Evolutionary conservation across 2,329 filamentous ascomycete species (phyloP).

Genomic region (Sporothrix curviconia): DNA sequence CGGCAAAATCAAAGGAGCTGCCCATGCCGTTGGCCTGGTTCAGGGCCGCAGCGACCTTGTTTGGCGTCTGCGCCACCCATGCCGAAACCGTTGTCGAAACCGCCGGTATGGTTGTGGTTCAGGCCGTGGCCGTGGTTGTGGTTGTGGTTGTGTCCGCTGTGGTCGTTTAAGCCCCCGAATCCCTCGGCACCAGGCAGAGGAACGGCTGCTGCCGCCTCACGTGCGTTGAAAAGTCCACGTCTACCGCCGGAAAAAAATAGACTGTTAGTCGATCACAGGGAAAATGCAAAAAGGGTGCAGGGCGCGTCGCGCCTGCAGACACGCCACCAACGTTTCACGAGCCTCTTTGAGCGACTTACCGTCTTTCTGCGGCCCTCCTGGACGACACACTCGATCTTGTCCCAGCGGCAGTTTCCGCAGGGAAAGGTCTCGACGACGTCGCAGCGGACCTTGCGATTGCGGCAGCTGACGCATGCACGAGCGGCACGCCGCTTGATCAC

Average conservation of each 20-base stretch:
- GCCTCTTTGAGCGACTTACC: too few species aligned
- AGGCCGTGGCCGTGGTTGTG: constrained; percentile 8
- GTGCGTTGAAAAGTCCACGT: constrained; percentile 18
- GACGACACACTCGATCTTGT: constrained; percentile 70
- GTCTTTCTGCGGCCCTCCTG: constrained; percentile 79
- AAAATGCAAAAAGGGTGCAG: constrained; percentile 19
- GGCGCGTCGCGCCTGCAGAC: too few species aligned
- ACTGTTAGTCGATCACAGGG: constrained; percentile 7
- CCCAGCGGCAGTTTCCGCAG: constrained; percentile 79
- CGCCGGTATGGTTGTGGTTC: neutral
- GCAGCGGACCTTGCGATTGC: constrained; percentile 84
- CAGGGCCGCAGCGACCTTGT: constrained; percentile 1
- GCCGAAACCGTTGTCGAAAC: constrained; percentile 9
- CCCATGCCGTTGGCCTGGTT: neutral
- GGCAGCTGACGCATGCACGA: constrained; percentile 82
- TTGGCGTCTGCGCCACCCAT: neutral
- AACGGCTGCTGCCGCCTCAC: constrained; percentile 14
- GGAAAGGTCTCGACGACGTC: constrained; percentile 86
- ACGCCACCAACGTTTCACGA: too few species aligned
- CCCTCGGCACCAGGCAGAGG: constrained; percentile 7
- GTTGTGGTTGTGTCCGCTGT: constrained; percentile 8
- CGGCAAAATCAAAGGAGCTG: neutral
- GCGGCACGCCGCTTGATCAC: constrained; percentile 75
- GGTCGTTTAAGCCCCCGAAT: constrained; percentile 6
- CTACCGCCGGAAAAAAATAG: constrained; percentile 7